Conservation (phyloP, 495 filamentous ascomycete species). For the Sabuloglossum arenarium region DNA sequence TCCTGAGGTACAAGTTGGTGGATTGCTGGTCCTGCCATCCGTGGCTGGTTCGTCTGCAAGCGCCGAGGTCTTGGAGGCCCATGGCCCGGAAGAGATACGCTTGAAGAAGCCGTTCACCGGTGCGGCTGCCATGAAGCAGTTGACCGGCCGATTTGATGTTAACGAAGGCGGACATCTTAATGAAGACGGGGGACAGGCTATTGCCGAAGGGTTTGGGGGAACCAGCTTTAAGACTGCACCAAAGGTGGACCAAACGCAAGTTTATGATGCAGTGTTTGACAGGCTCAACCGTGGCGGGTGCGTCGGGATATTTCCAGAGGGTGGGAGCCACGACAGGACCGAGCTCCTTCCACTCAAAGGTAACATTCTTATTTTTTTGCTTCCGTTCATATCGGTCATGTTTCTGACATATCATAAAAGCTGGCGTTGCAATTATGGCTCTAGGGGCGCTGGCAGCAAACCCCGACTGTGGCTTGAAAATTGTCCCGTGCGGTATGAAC, state of each 20-base stretch:
- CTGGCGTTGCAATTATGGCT: constrained; percentile 95
- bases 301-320: constrained; percentile 94
- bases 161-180: constrained; percentile 27
- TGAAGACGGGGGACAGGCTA: constrained; percentile 15
- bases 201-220: constrained; percentile 44
- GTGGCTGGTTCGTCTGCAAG: constrained; percentile 60
- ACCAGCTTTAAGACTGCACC: constrained; percentile 72
- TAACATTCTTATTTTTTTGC: constrained; percentile 12
- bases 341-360: constrained; percentile 84
- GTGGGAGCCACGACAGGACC: constrained; percentile 89
- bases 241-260: constrained; percentile 81
- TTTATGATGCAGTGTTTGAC: constrained; percentile 83
- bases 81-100: constrained; percentile 58
- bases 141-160: constrained; percentile 59
- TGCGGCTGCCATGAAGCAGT: constrained; percentile 43
- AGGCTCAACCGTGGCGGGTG: constrained; percentile 65
- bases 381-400: not conserved
- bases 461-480: constrained; percentile 80
- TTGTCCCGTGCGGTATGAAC: constrained; percentile 99
- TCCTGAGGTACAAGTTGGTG: constrained; percentile 50
- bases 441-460: constrained; percentile 76
- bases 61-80: constrained; percentile 58
- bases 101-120: constrained; percentile 74
- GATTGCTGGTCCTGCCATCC: constrained; percentile 68
- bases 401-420: constrained; percentile 18